Evolutionary conservation across 805 yeast species (phyloP), one percentile per base, ranked within the genome.

Genomic region (Candida manassasensis): DNA sequence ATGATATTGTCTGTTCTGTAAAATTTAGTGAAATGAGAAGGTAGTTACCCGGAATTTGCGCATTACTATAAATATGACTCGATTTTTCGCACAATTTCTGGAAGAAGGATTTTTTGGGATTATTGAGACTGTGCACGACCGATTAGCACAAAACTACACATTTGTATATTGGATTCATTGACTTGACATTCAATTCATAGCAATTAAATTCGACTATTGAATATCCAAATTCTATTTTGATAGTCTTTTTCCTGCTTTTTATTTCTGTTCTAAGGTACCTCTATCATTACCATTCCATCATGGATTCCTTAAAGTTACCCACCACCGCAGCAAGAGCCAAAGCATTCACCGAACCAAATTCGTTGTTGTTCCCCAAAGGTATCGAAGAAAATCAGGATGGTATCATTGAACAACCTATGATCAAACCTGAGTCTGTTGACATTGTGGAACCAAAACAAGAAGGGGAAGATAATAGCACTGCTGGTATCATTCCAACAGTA

Each of bases 401-500:
- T 16, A 27, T 25, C 6, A 8, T 17, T 8, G 36, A 29, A n/a
- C 36, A 35, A 25, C 24, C 26, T 29, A 22, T 33, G 17, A 37
- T 38, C 27, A 45, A 48, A 28, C 41, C 46, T 15, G 44, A 38
- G 21, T 21, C 41, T 12, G 37, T 39, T 9, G 52, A 48, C 32
- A 47, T 61, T 12, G 46, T 55, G 30, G 72, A 64, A 47, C 69
- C 71, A 30, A 63, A 59, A 41, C 60, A 59, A 43, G 60, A 61
- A 38, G 70, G 62, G 15, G 87, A 79, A 30, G 84, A 78, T 42
- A 81, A 81, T 18, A 81, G 90, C 2, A 81, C 94, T 2, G 85
- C 96, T 0, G 98, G 98, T 28, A 90, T 93, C 36, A 95, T 93
- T 6, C 98, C 98, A 30, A 90, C 97, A 1, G 64, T 83, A 47